These are phyloP conservation scores for Clohesyomyces aquaticus DNA, from an alignment of 495 filamentous ascomycete species.

Conservation along the genomic window DNA sequence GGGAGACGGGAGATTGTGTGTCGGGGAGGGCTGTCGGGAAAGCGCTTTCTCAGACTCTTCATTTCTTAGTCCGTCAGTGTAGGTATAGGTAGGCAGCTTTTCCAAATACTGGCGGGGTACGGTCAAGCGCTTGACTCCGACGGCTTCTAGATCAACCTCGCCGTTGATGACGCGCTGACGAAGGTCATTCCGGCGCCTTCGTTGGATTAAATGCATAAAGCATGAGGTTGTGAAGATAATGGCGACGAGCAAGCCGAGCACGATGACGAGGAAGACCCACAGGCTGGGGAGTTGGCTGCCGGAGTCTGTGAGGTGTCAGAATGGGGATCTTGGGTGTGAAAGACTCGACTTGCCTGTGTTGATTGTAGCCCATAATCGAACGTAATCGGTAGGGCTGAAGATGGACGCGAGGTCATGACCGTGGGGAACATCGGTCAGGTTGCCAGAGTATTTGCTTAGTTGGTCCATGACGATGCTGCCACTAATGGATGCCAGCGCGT, in stretches of 20 bases:
- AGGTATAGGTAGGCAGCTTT: slow-evolving; percentile 73
- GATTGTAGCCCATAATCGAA: slow-evolving; percentile 66
- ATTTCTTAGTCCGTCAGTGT: slow-evolving; percentile 43
- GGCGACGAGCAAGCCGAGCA: slow-evolving; percentile 71
- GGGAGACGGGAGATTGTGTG: slow-evolving; percentile 24
- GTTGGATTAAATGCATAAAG: slow-evolving; percentile 74
- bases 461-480: slow-evolving; percentile 72
- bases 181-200: slow-evolving; percentile 64
- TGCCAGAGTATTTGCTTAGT: slow-evolving; percentile 74
- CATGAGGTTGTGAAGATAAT: slow-evolving; percentile 67
- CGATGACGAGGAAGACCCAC: slow-evolving; percentile 83
- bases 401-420: slow-evolving; percentile 57
- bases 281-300: slow-evolving; percentile 61
- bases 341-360: slow-evolving; percentile 56
- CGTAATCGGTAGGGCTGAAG: slow-evolving; percentile 51
- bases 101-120: slow-evolving; percentile 71
- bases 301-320: slow-evolving; percentile 43
- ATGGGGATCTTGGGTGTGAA: not conserved
- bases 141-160: slow-evolving; percentile 76
- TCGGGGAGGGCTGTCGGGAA: slow-evolving; percentile 10
- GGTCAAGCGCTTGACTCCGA: slow-evolving; percentile 75
- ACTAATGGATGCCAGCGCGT: slow-evolving; percentile 70
- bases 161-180: slow-evolving; percentile 70
- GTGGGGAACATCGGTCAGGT: slow-evolving; percentile 61
- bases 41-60: slow-evolving; percentile 18